A percentile compares a stretch with the other conserved stretches of the same genome.
phyloP scores from a whole-genome alignment of 306 rosid species.

The Lathyrus aphaca region DNA sequence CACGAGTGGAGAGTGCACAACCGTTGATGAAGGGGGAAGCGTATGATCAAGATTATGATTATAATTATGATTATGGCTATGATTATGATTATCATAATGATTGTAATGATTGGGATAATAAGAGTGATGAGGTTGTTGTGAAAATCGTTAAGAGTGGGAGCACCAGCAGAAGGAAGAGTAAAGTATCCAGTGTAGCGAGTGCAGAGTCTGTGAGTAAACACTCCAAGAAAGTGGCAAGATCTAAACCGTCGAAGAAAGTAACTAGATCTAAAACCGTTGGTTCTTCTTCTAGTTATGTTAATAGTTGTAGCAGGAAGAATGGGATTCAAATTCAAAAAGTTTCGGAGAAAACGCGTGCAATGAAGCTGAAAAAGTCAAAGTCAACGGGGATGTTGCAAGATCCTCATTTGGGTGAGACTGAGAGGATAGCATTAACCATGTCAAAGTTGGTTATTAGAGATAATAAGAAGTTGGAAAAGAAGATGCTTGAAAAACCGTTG shows the following conservation, averaged over 20 bases:
- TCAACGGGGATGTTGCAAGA: constrained; percentile 58
- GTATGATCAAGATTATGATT: background rate
- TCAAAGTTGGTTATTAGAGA: constrained; percentile 47
- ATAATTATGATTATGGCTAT: background rate
- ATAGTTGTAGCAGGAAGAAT: constrained; percentile 11
- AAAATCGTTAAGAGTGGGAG: constrained; percentile 34
- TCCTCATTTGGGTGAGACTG: constrained; percentile 22
- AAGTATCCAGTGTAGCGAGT: constrained; percentile 58
- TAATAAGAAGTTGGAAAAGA: constrained; percentile 37
- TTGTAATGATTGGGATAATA: background rate
- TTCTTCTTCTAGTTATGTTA: constrained; percentile 35
- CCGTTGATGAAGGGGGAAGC: constrained; percentile 37
- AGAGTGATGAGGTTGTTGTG: constrained; percentile 46
- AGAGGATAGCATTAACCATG: constrained; percentile 27
- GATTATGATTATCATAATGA: background rate
- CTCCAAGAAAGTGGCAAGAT: constrained; percentile 37
- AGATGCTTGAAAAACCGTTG: constrained; percentile 54
- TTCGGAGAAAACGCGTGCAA: constrained; percentile 32
- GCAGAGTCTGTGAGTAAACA: constrained; percentile 42
- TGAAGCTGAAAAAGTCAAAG: constrained; percentile 63
- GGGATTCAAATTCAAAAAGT: constrained; percentile 18
- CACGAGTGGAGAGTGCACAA: constrained; percentile 42
- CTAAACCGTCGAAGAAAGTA: constrained; percentile 52
- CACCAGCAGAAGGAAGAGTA: constrained; percentile 63
- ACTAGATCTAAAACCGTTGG: constrained; percentile 59